These are phyloP conservation scores for Limnanthes douglasii DNA, from an alignment of 345 rosid species.

Conservation along the genomic window DNA sequence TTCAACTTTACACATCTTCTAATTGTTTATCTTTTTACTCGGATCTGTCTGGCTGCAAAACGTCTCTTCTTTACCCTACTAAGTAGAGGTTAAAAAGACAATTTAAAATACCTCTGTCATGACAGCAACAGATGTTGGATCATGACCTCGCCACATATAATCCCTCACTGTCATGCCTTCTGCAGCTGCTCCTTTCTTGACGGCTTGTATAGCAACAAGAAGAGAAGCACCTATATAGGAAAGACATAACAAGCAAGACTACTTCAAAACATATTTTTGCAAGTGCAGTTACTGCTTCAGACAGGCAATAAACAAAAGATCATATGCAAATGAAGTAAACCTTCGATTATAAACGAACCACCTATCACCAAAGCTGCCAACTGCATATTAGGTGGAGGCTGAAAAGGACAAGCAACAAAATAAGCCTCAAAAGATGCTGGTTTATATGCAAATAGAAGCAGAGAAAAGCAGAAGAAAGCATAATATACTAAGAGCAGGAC, in stretches of 20 bases:
- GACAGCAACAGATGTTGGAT: constrained; percentile 98
- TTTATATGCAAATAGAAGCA: not conserved
- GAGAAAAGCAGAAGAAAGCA: constrained; percentile 5
- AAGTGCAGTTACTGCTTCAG: not conserved
- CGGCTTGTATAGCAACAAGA: constrained; percentile 89
- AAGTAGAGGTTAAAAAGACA: not conserved
- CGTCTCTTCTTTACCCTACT: too few species aligned
- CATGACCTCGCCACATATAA: constrained; percentile 98
- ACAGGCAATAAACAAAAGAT: constrained; percentile 1
- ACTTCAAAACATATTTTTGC: not conserved
- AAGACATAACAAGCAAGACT: constrained; percentile 3
- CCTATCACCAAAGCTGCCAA: constrained; percentile 90
- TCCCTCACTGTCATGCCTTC: constrained; percentile 91
- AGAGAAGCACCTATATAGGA: constrained; percentile 83
- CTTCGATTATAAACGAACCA: constrained; percentile 91
- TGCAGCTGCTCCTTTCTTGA: constrained; percentile 88
- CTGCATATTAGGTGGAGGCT: constrained; percentile 73
- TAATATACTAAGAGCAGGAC: not conserved
- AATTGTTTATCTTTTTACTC: too few species aligned
- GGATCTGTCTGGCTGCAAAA: too few species aligned
- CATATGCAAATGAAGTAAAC: constrained; percentile 16
- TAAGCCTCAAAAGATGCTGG: constrained; percentile 5
- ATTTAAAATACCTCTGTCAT: constrained; percentile 75
- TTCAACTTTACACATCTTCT: not conserved
- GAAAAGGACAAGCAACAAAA: constrained; percentile 15